Evolutionary conservation across 73 alveolate genomes (phyloP).

Genomic region (Paramecium sexaurelia): DNA sequence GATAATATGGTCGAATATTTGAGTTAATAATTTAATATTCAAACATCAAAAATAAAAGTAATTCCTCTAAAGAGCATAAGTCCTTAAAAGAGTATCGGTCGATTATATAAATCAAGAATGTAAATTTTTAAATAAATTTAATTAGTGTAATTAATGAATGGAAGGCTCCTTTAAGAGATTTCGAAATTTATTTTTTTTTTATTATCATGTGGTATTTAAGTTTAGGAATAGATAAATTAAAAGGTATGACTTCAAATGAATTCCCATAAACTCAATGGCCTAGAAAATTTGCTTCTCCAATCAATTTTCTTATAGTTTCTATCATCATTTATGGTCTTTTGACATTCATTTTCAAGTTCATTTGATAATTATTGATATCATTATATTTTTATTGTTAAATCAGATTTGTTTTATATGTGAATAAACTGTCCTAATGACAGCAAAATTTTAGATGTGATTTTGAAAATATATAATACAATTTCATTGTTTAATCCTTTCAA

Average conservation of each 20-base stretch:
- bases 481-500: not conserved
- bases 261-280: slow-evolving; percentile 13
- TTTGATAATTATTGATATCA: not conserved
- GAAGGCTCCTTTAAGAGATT: slow-evolving; percentile 22
- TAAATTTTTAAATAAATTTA: not conserved
- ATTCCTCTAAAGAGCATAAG: not conserved
- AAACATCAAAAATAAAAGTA: not conserved
- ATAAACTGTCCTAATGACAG: not conserved
- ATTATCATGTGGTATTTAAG: not conserved
- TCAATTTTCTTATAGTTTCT: not conserved
- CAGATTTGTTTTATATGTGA: not conserved
- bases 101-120: not conserved
- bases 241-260: not conserved
- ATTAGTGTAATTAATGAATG: not conserved
- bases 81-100: not conserved
- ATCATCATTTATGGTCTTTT: not conserved
- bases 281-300: slow-evolving; percentile 13
- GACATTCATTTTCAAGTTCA: not conserved
- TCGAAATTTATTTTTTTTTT: not conserved
- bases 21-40: not conserved
- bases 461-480: not conserved
- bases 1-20: not conserved
- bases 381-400: not conserved
- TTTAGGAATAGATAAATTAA: not conserved
- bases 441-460: not conserved